A percentile compares a stretch with the other conserved stretches of the same genome.
phyloP scores from a whole-genome alignment of 768 basidiomycete genomes.

The Leccinum rimulosum region DNA sequence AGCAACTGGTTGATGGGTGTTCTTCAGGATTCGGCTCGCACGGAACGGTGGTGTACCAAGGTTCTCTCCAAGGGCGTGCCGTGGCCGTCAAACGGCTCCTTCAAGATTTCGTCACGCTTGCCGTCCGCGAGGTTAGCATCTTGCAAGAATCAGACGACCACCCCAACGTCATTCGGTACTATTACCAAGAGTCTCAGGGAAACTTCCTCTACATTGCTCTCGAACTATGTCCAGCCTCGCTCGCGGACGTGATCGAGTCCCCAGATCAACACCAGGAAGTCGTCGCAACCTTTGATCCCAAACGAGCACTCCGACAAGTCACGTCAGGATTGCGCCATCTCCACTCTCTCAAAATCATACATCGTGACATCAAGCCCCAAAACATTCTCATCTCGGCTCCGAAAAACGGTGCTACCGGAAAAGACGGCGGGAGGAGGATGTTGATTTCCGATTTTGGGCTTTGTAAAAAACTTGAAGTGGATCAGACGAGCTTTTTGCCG shows the following conservation, averaged over 20 bases:
- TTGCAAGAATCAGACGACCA: constrained; percentile 98
- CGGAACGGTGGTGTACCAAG: constrained; percentile 93
- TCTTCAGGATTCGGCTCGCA: constrained; percentile 86
- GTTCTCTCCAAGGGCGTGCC: constrained; percentile 93
- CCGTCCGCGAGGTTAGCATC: constrained; percentile 88
- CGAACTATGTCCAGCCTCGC: constrained; percentile 88
- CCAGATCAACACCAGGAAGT: constrained; percentile 81
- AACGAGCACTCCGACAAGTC: constrained; percentile 84
- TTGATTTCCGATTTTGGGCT: constrained; percentile 96
- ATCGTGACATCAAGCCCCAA: constrained; percentile 97
- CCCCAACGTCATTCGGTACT: constrained; percentile 97
- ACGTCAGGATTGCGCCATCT: constrained; percentile 86
- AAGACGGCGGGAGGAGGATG: constrained; percentile 63
- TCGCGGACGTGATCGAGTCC: constrained; percentile 82
- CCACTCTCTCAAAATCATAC: constrained; percentile 93
- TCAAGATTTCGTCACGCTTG: constrained; percentile 93
- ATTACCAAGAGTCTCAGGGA: constrained; percentile 90
- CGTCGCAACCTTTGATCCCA: constrained; percentile 74
- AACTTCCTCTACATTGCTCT: constrained; percentile 98
- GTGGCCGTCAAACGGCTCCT: constrained; percentile 98
- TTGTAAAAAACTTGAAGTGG: constrained; percentile 91
- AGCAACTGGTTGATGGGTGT: constrained; percentile 5
- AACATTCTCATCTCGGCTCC: constrained; percentile 87
- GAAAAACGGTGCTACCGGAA: constrained; percentile 47
- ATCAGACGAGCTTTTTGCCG: constrained; percentile 95